These are phyloP conservation scores for Leishmania martiniquensis DNA, from an alignment of 208 protist genomes.

Conservation along the genomic window DNA sequence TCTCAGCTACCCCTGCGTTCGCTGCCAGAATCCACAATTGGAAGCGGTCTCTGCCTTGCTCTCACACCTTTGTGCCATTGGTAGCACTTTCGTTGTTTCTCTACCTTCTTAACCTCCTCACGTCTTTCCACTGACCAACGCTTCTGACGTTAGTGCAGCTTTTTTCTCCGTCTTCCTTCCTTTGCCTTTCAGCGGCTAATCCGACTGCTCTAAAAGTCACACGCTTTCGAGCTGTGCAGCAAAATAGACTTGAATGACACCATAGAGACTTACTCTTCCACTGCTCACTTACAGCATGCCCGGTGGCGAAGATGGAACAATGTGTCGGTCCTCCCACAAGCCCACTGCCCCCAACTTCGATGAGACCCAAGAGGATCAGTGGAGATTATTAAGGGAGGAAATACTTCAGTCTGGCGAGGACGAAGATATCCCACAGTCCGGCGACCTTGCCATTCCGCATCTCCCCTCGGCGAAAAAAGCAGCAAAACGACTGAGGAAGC, in stretches of 20 bases:
- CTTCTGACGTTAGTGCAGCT: background rate
- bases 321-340: slow-evolving; percentile 7
- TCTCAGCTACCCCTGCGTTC: background rate
- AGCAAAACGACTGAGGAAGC: slow-evolving; percentile 14
- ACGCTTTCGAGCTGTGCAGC: background rate
- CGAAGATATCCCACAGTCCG: slow-evolving; percentile 29
- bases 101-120: background rate
- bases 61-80: background rate
- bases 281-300: slow-evolving; percentile 10
- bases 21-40: background rate
- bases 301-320: background rate
- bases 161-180: background rate
- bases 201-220: background rate
- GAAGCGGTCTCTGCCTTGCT: slow-evolving; percentile 9
- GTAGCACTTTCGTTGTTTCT: background rate
- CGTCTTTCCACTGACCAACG: background rate
- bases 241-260: background rate
- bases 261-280: background rate
- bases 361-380: slow-evolving; percentile 59
- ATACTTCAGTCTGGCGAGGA: slow-evolving; percentile 55
- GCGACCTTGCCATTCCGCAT: slow-evolving; percentile 34
- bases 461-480: slow-evolving; percentile 39
- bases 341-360: slow-evolving; percentile 28
- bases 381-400: slow-evolving; percentile 59
- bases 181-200: background rate